Conservation (phyloP, 2,329 filamentous ascomycete species). For the Emmonsia crescens region DNA sequence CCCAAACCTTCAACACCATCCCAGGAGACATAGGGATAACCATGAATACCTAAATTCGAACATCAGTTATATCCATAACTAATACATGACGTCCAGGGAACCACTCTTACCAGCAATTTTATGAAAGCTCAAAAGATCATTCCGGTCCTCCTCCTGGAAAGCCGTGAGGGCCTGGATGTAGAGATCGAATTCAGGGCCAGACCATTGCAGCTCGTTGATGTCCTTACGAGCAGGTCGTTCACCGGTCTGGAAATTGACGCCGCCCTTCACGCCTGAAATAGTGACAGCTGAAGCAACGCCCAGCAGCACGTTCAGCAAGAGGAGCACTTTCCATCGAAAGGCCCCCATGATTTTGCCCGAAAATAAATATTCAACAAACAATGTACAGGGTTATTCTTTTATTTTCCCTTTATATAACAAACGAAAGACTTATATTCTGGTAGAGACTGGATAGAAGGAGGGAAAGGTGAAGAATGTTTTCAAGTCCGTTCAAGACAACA, state of each 20-base stretch:
- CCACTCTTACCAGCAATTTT: slow-evolving; percentile 56
- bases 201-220: slow-evolving; percentile 53
- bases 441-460: slow-evolving; percentile 1
- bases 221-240: slow-evolving; percentile 46
- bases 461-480: not conserved
- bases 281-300: slow-evolving; percentile 11
- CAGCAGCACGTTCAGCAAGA: slow-evolving; percentile 1
- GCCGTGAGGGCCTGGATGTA: slow-evolving; percentile 64
- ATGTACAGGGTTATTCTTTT: not conserved
- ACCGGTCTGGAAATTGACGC: slow-evolving; percentile 20
- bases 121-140: slow-evolving; percentile 61
- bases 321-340: not conserved
- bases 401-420: not conserved
- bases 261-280: slow-evolving; percentile 18
- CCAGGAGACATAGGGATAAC: slow-evolving; percentile 55
- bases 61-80: not conserved
- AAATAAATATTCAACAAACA: slow-evolving; percentile 1
- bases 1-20: slow-evolving; percentile 42
- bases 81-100: too few species aligned
- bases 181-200: slow-evolving; percentile 56
- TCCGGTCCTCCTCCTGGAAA: slow-evolving; percentile 58
- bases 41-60: slow-evolving; percentile 57
- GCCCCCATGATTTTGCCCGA: slow-evolving; percentile 3
- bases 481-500: not conserved
- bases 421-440: not conserved